Conservation (phyloP, 148 eudicot species). For the Cornus controversa region DNA sequence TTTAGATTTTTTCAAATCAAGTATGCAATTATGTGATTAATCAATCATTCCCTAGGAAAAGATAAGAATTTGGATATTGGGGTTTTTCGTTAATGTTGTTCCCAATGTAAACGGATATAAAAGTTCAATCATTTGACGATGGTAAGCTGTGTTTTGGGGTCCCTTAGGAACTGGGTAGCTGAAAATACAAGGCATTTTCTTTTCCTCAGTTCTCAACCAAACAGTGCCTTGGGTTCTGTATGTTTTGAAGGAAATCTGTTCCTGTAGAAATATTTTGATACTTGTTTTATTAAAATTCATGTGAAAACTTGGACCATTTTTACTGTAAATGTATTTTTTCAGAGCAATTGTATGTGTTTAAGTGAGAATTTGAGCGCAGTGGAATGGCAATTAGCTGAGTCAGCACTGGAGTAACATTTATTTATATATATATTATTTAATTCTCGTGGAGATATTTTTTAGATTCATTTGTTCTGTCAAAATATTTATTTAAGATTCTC, state of each 20-base stretch:
- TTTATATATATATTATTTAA: too few species aligned
- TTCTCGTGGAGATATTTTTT: too few species aligned
- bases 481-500: too few species aligned
- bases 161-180: too few species aligned
- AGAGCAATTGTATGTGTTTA: background rate
- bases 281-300: too few species aligned
- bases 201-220: background rate
- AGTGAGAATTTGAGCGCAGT: background rate
- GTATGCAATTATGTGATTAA: background rate
- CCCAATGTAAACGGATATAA: too few species aligned
- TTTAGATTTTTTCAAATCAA: too few species aligned
- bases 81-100: background rate
- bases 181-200: background rate
- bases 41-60: background rate
- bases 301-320: background rate
- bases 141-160: background rate
- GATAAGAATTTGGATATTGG: background rate
- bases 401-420: too few species aligned
- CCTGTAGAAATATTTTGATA: background rate
- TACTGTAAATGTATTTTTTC: too few species aligned
- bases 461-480: too few species aligned
- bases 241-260: background rate
- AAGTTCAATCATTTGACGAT: background rate
- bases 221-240: background rate
- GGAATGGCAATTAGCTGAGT: too few species aligned